Evolutionary conservation across 1,284 basidiomycete species (phyloP).

Genomic region (Cutaneotrichosporon sp.): DNA sequence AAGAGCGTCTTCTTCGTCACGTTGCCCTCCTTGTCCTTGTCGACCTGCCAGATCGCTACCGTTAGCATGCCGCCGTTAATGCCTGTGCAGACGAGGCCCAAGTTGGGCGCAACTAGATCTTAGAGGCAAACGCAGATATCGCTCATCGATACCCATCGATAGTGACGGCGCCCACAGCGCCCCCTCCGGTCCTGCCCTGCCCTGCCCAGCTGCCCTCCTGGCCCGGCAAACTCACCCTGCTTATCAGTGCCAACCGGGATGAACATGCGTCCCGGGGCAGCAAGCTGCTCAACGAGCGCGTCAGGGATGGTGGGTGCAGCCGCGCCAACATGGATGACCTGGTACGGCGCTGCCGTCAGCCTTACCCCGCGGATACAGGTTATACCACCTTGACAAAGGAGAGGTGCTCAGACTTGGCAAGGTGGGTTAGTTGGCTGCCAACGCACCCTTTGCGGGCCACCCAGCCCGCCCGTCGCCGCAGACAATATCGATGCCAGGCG

Average conservation of each 20-base stretch:
- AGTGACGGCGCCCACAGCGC: too few species aligned
- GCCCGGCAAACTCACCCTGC: constrained; percentile 39
- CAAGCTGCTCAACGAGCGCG: constrained; percentile 75
- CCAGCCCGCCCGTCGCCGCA: constrained; percentile 80
- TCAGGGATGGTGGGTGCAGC: constrained; percentile 76
- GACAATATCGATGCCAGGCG: constrained; percentile 55
- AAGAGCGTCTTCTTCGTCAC: constrained; percentile 70
- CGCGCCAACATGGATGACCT: constrained; percentile 92
- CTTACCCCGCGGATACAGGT: background rate
- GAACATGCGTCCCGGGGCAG: constrained; percentile 84
- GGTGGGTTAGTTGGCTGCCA: background rate
- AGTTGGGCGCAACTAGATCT: background rate
- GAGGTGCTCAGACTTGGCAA: constrained; percentile 7
- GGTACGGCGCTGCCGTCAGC: constrained; percentile 64
- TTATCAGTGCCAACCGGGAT: constrained; percentile 73
- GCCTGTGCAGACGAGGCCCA: background rate
- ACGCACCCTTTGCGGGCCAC: constrained; percentile 25
- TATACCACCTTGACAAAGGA: constrained; percentile 4
- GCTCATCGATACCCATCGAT: background rate
- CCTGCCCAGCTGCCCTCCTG: background rate
- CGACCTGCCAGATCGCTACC: constrained; percentile 71
- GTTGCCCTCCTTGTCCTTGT: constrained; percentile 72
- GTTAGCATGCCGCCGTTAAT: background rate
- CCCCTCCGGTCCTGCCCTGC: too few species aligned
- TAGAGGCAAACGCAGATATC: background rate